Base-by-base conservation (phyloP, 2,329 filamentous ascomycete genomes). In the Elsinoe necatrix region DNA sequence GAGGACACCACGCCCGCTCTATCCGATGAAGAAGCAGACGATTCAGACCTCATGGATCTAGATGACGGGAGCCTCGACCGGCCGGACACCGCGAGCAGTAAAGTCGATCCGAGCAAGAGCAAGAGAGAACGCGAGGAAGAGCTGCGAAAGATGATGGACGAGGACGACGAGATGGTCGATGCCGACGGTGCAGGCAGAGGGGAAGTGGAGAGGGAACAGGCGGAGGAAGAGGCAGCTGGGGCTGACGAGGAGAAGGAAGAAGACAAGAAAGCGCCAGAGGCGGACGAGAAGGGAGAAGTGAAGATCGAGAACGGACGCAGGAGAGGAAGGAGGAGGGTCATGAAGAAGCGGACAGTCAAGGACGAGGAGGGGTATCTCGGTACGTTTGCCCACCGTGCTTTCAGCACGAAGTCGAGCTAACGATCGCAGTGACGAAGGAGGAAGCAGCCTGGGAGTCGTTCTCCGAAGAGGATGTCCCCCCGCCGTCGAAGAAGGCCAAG, bases 361-460 rank as follows among this genome's bases (percentile, higher is more conserved):
- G 91, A 96, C 62, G 89, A 91, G 51, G 86, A 95, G 61, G 91
- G 91, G 4, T 96, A 95, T 69, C 79, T 96, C 59, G 87, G 88
- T 91, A 77, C 70, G 83, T 72, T 18, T 23, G 5, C 20, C 9
- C 11, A 50, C 50, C n/a, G 29, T 23, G 43, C 16, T 56, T 18
- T n/a, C 3, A 16, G 57, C 61, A 63, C 43, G 16, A 14, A 12
- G 7, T 27, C 27, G n/a, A 34, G 7, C n/a, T 29, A 42, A 42
- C 8, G 31, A 39, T 11, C 60, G 37, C 63, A 93, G 91, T 95
- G 29, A 95, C 90, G 1, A 86, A 85, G 62, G 87, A 95, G 71
- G 89, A 95, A 66, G 73, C 80, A 0, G 85, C 79, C 0, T 96
- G 91, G 91, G 91, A 96, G 69, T 92, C 87, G 0, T 95, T 95